Base-by-base conservation (phyloP, 2,329 filamentous ascomycete species). In the Metarhizium humberi region DNA sequence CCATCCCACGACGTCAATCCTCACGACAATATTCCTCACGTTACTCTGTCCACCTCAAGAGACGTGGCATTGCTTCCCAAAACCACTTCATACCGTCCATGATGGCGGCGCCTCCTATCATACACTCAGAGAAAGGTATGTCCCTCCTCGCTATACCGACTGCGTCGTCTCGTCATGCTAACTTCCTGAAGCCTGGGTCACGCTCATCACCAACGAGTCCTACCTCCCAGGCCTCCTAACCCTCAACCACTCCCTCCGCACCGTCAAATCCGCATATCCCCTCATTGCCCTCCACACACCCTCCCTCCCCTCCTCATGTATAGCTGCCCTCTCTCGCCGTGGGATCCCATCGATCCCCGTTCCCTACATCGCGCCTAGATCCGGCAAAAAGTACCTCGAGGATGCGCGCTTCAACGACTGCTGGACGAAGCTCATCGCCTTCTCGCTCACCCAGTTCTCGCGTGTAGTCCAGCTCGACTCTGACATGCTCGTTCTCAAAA, bases 381-480 rank as follows among this genome's bases (percentile, higher is more conserved):
- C 77, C 38, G 85, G 84, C 58, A 73, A 72, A 59, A 85, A 88
- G 72, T 95, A 84, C 74, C 79, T 76, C 64, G 81, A 87, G 58
- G 90, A 95, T 70, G 85, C 86, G 51, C 85, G 91, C 62, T 95
- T 95, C 78, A 86, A 90, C 72, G 89, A 95, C 71, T 91, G 87
- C 77, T 96, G 90, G 90, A 88, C 80, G 70, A 96, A 95, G 73
- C 81, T 96, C 32, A 81, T 85, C 16, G 84, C 87, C 6, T 96
- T 95, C 69, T 84, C 81, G 25, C 76, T 95, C 36, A 78, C 78
- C 18, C 84, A 92, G 67, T 95, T 92, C 72, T 78, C 85, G 30
- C 81, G 90, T 45, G 82, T 95, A 38, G 87, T 95, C 40, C 87
- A 90, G 72, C 78, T 96, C 54, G 91, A 96, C 72, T 87, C 86